phyloP scores from a whole-genome alignment of 495 filamentous ascomycete genomes.

The Glutinoglossum americanum region DNA sequence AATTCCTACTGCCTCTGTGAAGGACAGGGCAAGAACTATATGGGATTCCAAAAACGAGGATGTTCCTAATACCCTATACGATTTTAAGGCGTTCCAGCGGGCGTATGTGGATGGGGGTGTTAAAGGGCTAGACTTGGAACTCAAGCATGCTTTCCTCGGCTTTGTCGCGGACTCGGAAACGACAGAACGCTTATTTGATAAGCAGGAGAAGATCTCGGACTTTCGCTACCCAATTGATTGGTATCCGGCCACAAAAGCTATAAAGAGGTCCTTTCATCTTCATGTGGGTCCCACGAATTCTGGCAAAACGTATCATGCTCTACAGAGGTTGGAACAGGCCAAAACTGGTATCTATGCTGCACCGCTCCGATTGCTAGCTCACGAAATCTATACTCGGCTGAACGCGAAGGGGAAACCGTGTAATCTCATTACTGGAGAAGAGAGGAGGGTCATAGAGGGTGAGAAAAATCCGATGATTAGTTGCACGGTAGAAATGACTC shows the following conservation, averaged over 20 bases:
- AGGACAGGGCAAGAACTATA: conserved; percentile 16
- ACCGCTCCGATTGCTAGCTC: conserved; percentile 72
- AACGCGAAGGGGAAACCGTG: conserved; percentile 50
- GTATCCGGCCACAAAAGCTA: conserved; percentile 60
- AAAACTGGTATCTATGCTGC: conserved; percentile 75
- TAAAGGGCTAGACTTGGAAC: conserved; percentile 27
- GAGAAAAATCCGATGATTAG: conserved; percentile 36
- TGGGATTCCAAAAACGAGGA: neutral
- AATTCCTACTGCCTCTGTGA: neutral
- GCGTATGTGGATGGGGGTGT: conserved; percentile 30
- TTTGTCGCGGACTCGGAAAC: conserved; percentile 24
- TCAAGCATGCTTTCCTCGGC: conserved; percentile 38
- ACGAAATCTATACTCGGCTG: conserved; percentile 77
- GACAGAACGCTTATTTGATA: conserved; percentile 24
- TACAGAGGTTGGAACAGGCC: conserved; percentile 63
- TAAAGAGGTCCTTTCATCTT: conserved; percentile 68
- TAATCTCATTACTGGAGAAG: conserved; percentile 80
- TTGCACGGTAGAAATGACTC: conserved; percentile 95
- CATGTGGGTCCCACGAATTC: conserved; percentile 98
- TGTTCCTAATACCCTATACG: neutral
- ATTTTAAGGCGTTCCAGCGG: conserved; percentile 23
- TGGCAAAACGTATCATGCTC: conserved; percentile 89
- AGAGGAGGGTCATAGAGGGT: conserved; percentile 35
- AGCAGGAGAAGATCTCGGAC: conserved; percentile 51
- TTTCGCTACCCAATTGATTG: conserved; percentile 72